A percentile compares a stretch with the other conserved stretches of the same genome.
Conservation (phyloP, 108 stramenopile species). For the Schizochytrium sp. region DNA sequence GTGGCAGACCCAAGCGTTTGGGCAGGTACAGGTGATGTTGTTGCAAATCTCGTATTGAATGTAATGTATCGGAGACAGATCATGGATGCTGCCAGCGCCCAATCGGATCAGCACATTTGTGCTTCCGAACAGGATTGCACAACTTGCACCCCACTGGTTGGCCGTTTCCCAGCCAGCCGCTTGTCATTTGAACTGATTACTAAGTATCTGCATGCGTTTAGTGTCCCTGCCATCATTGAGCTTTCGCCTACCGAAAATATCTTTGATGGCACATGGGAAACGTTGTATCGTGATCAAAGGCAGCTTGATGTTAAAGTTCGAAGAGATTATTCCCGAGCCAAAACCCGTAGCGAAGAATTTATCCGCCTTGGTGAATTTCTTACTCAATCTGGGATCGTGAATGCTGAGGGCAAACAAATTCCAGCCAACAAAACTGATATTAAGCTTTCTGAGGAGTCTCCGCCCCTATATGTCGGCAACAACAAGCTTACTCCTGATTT, state of each 20-base stretch:
- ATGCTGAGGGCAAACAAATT: background rate
- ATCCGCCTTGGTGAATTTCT: background rate
- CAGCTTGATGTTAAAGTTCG: background rate
- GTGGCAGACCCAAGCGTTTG: background rate
- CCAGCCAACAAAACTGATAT: background rate
- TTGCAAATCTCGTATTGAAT: conserved; percentile 39
- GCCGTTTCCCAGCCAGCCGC: conserved; percentile 16
- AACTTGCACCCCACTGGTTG: background rate
- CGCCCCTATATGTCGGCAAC: conserved; percentile 35
- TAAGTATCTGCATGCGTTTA: background rate
- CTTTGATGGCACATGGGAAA: background rate
- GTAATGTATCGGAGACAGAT: background rate
- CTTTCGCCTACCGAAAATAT: background rate
- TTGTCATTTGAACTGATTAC: background rate
- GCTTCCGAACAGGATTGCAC: background rate
- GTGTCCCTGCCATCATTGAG: background rate
- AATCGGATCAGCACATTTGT: conserved; percentile 1
- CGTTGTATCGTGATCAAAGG: conserved; percentile 14
- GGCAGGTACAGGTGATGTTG: no score
- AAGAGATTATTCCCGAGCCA: background rate
- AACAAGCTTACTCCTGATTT: background rate
- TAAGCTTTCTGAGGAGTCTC: background rate
- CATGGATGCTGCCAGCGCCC: background rate
- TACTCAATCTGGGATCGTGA: background rate
- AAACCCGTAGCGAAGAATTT: background rate